A percentile compares a stretch with the other conserved stretches of the same genome.
These are phyloP conservation scores for Chrysosporium queenslandicum DNA, from an alignment of 2,329 filamentous ascomycete species.

Conservation along the genomic window DNA sequence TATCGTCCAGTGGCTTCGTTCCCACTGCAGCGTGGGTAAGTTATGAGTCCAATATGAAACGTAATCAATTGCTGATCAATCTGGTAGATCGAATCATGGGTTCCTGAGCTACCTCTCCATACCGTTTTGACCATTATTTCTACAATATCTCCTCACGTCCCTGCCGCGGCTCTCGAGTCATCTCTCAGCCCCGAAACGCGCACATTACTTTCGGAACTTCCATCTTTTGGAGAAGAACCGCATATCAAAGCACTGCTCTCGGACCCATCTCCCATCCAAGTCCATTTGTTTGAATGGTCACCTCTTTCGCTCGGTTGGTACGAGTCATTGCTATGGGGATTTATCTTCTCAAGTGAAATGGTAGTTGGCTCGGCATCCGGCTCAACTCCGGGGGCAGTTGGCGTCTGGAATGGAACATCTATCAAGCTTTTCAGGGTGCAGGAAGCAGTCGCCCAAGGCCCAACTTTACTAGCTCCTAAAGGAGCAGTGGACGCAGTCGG, in stretches of 20 bases:
- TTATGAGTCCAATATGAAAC: not conserved
- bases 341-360: slow-evolving; percentile 86
- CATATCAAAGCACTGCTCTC: slow-evolving; percentile 56
- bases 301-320: slow-evolving; percentile 88
- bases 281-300: slow-evolving; percentile 93
- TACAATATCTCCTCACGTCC: slow-evolving; percentile 44
- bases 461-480: slow-evolving; percentile 70
- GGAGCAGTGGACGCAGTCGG: slow-evolving; percentile 91
- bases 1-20: slow-evolving; percentile 52
- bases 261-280: slow-evolving; percentile 61
- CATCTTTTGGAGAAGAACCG: slow-evolving; percentile 40
- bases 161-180: slow-evolving; percentile 37
- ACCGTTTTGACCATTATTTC: slow-evolving; percentile 71
- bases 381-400: slow-evolving; percentile 67
- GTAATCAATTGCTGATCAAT: not conserved
- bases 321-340: slow-evolving; percentile 85
- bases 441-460: slow-evolving; percentile 68
- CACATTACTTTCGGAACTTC: slow-evolving; percentile 36
- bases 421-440: slow-evolving; percentile 87
- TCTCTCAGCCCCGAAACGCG: slow-evolving; percentile 32
- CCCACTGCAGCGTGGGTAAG: slow-evolving; percentile 65
- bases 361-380: slow-evolving; percentile 42
- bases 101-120: slow-evolving; percentile 82
- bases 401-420: slow-evolving; percentile 84
- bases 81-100: slow-evolving; percentile 72